Percentiles rank a stretch among this genome's conserved stretches.
Conservation (phyloP, 352 stramenopile species). For the Globisporangium irregulare region DNA sequence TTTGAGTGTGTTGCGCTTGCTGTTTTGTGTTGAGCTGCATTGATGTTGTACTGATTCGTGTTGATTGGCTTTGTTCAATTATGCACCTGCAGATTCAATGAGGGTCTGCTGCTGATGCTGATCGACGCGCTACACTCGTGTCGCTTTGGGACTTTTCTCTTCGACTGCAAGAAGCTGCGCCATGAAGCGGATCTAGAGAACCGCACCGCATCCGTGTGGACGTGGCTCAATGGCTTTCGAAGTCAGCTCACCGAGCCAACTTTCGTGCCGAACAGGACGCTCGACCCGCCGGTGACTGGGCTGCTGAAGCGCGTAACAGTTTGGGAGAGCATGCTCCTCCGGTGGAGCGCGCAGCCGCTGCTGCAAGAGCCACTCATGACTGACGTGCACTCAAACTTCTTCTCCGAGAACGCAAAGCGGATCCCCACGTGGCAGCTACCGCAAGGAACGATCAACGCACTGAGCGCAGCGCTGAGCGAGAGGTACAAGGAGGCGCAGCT, state of each 20-base stretch:
- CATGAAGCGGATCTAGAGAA: constrained; percentile 52
- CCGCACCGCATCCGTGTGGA: constrained; percentile 75
- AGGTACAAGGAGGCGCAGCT: constrained; percentile 44
- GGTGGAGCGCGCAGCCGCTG: constrained; percentile 66
- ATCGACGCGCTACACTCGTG: constrained; percentile 96
- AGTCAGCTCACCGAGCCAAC: constrained; percentile 52
- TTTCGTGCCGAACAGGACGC: constrained; percentile 42
- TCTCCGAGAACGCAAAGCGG: constrained; percentile 51
- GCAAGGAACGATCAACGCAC: constrained; percentile 40
- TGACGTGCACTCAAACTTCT: constrained; percentile 35
- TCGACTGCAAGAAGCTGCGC: constrained; percentile 91
- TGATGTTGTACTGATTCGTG: background rate
- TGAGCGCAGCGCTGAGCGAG: constrained; percentile 39
- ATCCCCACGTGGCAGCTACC: constrained; percentile 69
- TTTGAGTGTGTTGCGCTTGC: constrained; percentile 87
- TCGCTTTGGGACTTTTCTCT: constrained; percentile 97
- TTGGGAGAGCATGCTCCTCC: constrained; percentile 73
- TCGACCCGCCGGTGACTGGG: constrained; percentile 57
- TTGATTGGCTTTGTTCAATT: background rate
- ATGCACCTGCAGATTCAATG: constrained; percentile 85
- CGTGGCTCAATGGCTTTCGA: constrained; percentile 78
- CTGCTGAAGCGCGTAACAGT: constrained; percentile 62
- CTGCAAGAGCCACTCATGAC: constrained; percentile 35
- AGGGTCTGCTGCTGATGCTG: constrained; percentile 89
- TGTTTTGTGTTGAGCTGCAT: background rate